A percentile compares a stretch with the other conserved stretches of the same genome.
These are phyloP conservation scores for Sporothrix protearum DNA, from an alignment of 2,329 filamentous ascomycete species.

Conservation along the genomic window DNA sequence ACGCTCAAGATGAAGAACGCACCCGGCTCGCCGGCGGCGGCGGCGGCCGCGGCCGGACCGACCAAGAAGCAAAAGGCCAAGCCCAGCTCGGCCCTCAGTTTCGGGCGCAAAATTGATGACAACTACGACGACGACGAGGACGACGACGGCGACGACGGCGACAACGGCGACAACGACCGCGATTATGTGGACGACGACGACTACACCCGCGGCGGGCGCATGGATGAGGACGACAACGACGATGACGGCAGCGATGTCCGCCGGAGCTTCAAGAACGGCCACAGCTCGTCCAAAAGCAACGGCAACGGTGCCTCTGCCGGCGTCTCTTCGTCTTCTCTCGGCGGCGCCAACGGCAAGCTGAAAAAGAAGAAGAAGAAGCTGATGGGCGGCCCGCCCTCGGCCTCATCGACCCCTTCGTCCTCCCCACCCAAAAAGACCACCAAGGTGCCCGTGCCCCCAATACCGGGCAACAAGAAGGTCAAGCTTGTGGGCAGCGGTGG, in stretches of 20 bases:
- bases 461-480: slow-evolving; percentile 47
- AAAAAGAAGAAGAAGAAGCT: slow-evolving; percentile 29
- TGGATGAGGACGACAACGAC: slow-evolving; percentile 16
- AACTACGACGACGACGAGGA: slow-evolving; percentile 24
- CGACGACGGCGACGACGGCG: neutral
- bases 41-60: slow-evolving; percentile 22
- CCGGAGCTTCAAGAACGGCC: slow-evolving; percentile 24
- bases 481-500: slow-evolving; percentile 36
- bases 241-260: slow-evolving; percentile 18
- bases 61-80: slow-evolving; percentile 57
- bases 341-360: slow-evolving; percentile 4
- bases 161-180: slow-evolving; percentile 29
- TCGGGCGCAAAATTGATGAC: slow-evolving; percentile 43
- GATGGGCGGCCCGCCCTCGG: neutral
- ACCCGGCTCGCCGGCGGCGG: slow-evolving; percentile 12
- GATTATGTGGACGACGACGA: slow-evolving; percentile 21
- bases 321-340: neutral
- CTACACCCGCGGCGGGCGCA: neutral
- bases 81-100: slow-evolving; percentile 47
- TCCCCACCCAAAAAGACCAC: slow-evolving; percentile 43
- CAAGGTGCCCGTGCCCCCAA: slow-evolving; percentile 40
- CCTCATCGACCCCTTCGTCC: slow-evolving; percentile 37
- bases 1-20: slow-evolving; percentile 52
- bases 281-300: neutral
- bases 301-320: neutral